Evolutionary conservation across 2,329 filamentous ascomycete species (phyloP).

Genomic region (Huntiella savannae): DNA sequence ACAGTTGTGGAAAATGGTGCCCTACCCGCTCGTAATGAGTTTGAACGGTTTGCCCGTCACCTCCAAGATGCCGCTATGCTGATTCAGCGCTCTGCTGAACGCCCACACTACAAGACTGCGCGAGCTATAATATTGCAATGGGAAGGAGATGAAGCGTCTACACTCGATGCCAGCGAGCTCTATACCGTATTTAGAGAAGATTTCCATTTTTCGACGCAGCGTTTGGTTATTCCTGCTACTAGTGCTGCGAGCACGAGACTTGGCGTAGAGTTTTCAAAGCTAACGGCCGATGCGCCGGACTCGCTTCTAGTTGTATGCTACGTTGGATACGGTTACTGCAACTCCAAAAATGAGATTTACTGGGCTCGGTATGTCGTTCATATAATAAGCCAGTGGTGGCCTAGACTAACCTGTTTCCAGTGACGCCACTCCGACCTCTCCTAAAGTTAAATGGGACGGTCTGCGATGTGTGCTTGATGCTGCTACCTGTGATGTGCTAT

Average conservation of each 20-base stretch:
- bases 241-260: conserved; percentile 42
- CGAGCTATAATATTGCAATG: conserved; percentile 42
- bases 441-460: conserved; percentile 44
- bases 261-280: conserved; percentile 38
- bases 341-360: conserved; percentile 41
- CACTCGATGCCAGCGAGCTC: conserved; percentile 33
- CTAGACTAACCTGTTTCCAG: conserved; percentile 20
- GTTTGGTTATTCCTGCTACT: conserved; percentile 41
- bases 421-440: conserved; percentile 36
- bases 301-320: conserved; percentile 48
- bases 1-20: conserved; percentile 8
- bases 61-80: conserved; percentile 50
- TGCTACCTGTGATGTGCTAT: conserved; percentile 40
- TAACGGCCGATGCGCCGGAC: conserved; percentile 39
- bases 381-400: conserved; percentile 1
- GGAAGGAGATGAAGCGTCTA: conserved; percentile 38
- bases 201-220: conserved; percentile 41
- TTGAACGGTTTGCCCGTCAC: conserved; percentile 47
- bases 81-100: conserved; percentile 43
- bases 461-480: conserved; percentile 43
- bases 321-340: conserved; percentile 39
- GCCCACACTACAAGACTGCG: conserved; percentile 35
- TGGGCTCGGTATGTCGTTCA: conserved; percentile 40
- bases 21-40: conserved; percentile 30
- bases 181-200: conserved; percentile 38